phyloP scores from a whole-genome alignment of 768 basidiomycete genomes.

The Lentinus brumalis region DNA sequence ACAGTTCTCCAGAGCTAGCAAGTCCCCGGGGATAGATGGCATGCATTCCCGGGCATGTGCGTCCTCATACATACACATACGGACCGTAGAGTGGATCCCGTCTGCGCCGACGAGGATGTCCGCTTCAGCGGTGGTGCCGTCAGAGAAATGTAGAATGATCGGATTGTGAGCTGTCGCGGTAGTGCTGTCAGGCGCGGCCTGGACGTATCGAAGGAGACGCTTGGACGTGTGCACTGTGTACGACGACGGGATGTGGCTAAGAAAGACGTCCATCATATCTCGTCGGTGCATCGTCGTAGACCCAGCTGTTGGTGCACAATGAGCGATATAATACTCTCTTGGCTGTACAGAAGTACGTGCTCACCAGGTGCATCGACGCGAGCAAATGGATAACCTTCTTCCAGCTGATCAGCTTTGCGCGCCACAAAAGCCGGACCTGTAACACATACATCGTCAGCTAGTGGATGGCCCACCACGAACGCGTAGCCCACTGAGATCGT shows the following conservation, averaged over 20 bases:
- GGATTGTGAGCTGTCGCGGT: background rate
- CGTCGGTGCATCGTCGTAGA: constrained; percentile 26
- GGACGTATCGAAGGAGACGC: constrained; percentile 18
- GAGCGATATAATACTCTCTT: too few relatives aligned
- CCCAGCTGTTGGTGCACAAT: constrained; percentile 15
- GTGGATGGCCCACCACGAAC: background rate
- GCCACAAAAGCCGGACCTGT: constrained; percentile 25
- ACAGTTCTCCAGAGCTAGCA: background rate
- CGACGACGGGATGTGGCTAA: constrained; percentile 17
- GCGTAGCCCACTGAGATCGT: background rate
- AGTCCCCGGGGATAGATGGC: background rate
- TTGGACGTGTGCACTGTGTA: constrained; percentile 22
- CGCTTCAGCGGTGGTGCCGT: constrained; percentile 19
- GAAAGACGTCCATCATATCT: constrained; percentile 25
- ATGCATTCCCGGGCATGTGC: background rate
- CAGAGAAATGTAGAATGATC: constrained; percentile 12
- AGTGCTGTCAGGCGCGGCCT: constrained; percentile 4
- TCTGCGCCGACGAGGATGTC: constrained; percentile 28
- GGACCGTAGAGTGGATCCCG: constrained; percentile 23
- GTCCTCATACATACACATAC: constrained; percentile 14
- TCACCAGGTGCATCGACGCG: constrained; percentile 23
- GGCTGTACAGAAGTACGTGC: background rate
- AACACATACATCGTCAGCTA: background rate
- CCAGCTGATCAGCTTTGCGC: constrained; percentile 20
- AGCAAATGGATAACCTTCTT: constrained; percentile 18